Percentiles rank a stretch among this genome's conserved stretches.
These are phyloP conservation scores for Fragilaria crotonensis DNA, from an alignment of 108 stramenopile genomes.

Conservation along the genomic window DNA sequence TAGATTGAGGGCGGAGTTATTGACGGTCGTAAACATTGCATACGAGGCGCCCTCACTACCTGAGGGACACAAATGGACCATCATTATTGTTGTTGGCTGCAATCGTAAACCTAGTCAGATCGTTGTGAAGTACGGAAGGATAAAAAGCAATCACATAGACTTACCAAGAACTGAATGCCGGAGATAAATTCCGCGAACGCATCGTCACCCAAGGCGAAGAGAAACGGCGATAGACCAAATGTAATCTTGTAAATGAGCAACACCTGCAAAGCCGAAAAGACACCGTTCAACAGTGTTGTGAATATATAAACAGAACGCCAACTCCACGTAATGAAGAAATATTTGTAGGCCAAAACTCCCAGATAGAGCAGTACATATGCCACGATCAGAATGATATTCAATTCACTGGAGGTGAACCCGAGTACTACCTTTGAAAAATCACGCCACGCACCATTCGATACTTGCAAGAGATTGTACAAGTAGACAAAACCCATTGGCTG, in stretches of 20 bases:
- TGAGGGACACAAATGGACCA: constrained; percentile 60
- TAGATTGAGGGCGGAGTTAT: constrained; percentile 36
- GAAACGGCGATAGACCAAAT: constrained; percentile 60
- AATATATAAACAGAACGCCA: constrained; percentile 65
- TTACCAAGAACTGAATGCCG: constrained; percentile 59
- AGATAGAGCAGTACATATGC: constrained; percentile 62
- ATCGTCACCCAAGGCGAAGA: constrained; percentile 77
- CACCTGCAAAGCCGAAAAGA: constrained; percentile 58
- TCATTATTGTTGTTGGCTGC: constrained; percentile 69
- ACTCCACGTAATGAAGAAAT: constrained; percentile 57
- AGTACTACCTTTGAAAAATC: constrained; percentile 61
- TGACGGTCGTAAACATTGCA: constrained; percentile 39
- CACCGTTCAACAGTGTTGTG: constrained; percentile 55
- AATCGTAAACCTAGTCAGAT: background rate
- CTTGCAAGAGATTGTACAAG: constrained; percentile 72
- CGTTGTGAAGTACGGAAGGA: background rate
- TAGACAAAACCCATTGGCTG: constrained; percentile 78
- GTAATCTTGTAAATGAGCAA: constrained; percentile 58
- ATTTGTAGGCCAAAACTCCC: constrained; percentile 70
- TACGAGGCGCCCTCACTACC: constrained; percentile 62
- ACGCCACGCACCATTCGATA: constrained; percentile 72
- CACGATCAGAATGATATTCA: constrained; percentile 59
- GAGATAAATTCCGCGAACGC: constrained; percentile 64
- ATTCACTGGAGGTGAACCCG: constrained; percentile 45
- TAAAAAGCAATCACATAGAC: background rate